phyloP scores from a whole-genome alignment of 345 rosid species.

The Eucalyptus tenuipes region DNA sequence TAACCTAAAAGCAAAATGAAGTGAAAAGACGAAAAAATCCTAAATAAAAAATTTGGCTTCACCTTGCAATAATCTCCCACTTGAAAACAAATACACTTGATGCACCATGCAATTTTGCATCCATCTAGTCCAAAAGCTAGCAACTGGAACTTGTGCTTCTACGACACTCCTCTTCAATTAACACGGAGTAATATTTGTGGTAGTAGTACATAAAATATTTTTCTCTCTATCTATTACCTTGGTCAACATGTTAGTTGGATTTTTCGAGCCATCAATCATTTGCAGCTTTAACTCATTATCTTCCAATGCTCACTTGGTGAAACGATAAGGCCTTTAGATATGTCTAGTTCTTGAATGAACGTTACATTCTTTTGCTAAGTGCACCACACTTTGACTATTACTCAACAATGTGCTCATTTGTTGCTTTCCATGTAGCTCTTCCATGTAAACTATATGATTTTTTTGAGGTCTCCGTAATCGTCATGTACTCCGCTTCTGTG shows the following conservation, averaged over 20 bases:
- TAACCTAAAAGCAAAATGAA: no score
- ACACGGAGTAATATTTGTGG: not conserved
- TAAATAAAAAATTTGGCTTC: not conserved
- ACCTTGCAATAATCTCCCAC: not conserved
- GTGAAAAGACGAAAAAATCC: no score
- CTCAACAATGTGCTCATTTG: no score
- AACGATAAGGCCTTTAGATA: no score
- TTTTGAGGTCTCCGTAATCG: not conserved
- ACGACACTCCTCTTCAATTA: not conserved
- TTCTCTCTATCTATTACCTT: not conserved
- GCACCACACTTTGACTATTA: no score
- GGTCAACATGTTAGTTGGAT: not conserved
- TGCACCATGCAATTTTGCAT: not conserved
- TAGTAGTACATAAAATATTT: not conserved
- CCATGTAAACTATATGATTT: not conserved
- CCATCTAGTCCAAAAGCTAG: not conserved
- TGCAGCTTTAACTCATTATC: no score
- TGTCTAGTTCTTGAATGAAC: no score
- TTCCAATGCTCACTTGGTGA: no score
- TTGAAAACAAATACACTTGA: not conserved
- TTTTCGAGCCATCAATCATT: no score
- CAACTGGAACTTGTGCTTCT: not conserved
- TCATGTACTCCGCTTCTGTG: not conserved
- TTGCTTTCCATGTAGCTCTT: no score
- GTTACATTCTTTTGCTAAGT: no score